Conservation (phyloP, 2,329 filamentous ascomycete genomes). For the Talaromyces sp. region DNA sequence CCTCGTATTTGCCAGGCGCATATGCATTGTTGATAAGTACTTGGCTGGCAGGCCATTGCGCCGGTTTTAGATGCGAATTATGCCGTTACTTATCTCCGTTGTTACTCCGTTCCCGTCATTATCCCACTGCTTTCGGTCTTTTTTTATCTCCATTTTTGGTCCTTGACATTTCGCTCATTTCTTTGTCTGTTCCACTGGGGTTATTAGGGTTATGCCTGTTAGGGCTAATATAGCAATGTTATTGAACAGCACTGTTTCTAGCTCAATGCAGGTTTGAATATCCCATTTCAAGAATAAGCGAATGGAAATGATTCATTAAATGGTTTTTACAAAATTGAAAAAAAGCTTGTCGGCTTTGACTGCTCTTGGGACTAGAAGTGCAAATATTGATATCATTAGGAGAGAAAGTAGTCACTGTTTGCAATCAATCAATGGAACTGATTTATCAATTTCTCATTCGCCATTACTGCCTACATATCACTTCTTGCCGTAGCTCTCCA, state of each 20-base stretch:
- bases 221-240: no score
- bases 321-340: no score
- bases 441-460: no score
- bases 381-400: no score
- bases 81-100: neutral
- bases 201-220: neutral
- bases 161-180: neutral
- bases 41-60: neutral
- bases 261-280: no score
- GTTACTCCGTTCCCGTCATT: neutral
- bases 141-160: neutral
- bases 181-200: neutral
- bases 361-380: no score
- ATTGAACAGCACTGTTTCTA: no score
- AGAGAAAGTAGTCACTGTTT: neutral
- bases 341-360: no score
- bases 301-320: no score
- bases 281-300: no score
- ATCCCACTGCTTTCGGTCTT: neutral
- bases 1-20: neutral
- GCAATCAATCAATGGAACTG: neutral
- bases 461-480: no score
- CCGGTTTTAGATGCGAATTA: neutral
- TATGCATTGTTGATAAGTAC: neutral
- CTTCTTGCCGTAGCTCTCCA: neutral